Conservation (phyloP, 352 stramenopile genomes). For the Phytophthora fragariaefolia region DNA sequence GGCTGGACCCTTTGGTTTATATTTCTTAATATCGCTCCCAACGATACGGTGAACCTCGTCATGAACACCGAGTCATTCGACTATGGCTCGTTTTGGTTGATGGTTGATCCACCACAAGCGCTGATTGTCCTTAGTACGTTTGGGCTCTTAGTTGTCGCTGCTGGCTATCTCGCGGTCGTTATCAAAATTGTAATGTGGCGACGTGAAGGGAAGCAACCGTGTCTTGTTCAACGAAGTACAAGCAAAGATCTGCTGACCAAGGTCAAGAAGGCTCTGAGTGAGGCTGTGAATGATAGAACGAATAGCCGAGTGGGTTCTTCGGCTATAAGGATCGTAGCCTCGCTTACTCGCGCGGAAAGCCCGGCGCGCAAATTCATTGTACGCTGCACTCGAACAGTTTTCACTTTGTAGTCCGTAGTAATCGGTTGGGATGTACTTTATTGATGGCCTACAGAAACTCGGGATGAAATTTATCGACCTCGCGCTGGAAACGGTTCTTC, state of each 20-base stretch:
- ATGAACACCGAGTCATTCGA: conserved; percentile 38
- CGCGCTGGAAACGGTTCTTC: conserved; percentile 25
- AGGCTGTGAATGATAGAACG: no score
- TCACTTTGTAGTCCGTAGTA: no score
- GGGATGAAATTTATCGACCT: conserved; percentile 28
- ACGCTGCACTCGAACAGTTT: no score
- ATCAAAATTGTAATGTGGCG: not conserved
- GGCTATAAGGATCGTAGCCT: no score
- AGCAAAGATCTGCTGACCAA: no score
- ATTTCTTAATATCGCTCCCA: conserved; percentile 29
- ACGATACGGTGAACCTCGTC: conserved; percentile 27
- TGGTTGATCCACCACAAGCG: conserved; percentile 10
- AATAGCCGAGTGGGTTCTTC: no score
- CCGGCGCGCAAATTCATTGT: no score
- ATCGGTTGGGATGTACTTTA: no score
- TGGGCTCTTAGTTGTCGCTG: not conserved
- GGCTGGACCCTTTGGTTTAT: conserved; percentile 31
- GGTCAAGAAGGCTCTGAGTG: no score
- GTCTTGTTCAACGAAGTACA: no score
- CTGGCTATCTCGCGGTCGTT: conserved; percentile 9
- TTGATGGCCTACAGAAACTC: no score
- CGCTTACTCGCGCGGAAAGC: no score
- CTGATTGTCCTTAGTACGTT: conserved; percentile 14
- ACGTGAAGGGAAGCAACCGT: not conserved
- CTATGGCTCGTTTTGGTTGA: conserved; percentile 32